These are phyloP conservation scores for Eutrema japonicum DNA, from an alignment of 345 rosid species.

Conservation along the genomic window DNA sequence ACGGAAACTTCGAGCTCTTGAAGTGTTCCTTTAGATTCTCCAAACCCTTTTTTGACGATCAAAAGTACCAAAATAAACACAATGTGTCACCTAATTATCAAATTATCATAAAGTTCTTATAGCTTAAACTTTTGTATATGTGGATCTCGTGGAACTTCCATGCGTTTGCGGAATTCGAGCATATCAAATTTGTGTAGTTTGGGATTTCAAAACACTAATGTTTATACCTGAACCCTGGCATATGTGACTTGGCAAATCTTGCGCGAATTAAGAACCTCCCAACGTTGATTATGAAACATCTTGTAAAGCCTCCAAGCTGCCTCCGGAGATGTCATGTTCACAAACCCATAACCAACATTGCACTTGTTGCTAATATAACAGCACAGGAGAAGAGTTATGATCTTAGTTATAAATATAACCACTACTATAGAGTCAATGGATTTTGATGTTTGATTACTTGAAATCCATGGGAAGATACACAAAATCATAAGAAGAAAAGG, in stretches of 20 bases:
- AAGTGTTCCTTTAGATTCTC: constrained; percentile 92
- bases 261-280: constrained; percentile 97
- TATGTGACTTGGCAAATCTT: constrained; percentile 93
- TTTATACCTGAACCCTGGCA: constrained; percentile 87
- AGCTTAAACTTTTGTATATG: background rate
- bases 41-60: constrained; percentile 59
- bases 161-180: background rate
- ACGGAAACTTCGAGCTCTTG: constrained; percentile 92
- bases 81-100: constrained; percentile 3
- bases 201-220: constrained; percentile 3
- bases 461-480: constrained; percentile 98
- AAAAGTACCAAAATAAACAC: constrained; percentile 22
- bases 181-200: background rate
- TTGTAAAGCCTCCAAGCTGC: constrained; percentile 86
- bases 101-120: background rate
- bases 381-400: background rate
- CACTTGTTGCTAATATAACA: constrained; percentile 79
- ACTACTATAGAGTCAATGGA: background rate
- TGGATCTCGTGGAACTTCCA: background rate
- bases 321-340: constrained; percentile 92
- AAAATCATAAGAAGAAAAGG: constrained; percentile 86
- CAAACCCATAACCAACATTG: constrained; percentile 99
- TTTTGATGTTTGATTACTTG: constrained; percentile 56
- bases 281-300: constrained; percentile 81
- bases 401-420: background rate